phyloP scores from a whole-genome alignment of 768 basidiomycete species.

The Crepidotus variabilis region DNA sequence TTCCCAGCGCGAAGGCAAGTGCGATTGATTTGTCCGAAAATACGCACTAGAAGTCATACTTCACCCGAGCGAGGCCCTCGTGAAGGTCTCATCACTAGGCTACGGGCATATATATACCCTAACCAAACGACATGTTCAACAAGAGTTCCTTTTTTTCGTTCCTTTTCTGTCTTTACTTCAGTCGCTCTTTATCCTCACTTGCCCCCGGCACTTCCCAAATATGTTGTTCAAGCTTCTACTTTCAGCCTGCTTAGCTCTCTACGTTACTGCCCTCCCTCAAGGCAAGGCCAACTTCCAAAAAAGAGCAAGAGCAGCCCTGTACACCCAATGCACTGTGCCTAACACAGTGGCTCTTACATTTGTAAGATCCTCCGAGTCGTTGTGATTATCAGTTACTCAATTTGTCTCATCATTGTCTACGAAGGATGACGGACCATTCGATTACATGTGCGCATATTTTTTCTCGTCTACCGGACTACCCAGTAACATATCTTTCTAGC shows the following conservation, averaged over 20 bases:
- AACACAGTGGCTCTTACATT: conserved; percentile 28
- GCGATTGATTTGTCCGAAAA: too few relatives aligned
- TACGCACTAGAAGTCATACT: too few relatives aligned
- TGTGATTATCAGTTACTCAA: neutral
- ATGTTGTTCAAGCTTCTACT: conserved; percentile 3
- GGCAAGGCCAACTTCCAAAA: conserved; percentile 1
- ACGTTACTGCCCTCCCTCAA: neutral
- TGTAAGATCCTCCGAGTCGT: conserved; percentile 11
- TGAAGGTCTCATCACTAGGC: too few relatives aligned
- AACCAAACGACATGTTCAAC: too few relatives aligned
- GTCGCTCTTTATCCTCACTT: neutral
- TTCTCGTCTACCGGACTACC: neutral
- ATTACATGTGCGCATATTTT: conserved; percentile 11
- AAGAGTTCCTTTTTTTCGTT: neutral
- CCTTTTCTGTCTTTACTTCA: neutral
- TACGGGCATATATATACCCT: too few relatives aligned
- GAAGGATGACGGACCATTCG: conserved; percentile 15
- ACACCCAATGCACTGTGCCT: conserved; percentile 22
- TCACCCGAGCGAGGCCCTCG: too few relatives aligned
- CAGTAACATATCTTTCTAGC: conserved; percentile 5
- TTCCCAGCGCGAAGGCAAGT: too few relatives aligned
- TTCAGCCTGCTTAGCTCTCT: neutral
- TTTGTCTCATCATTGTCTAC: neutral
- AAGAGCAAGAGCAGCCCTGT: conserved; percentile 12
- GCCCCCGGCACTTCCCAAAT: neutral